These are phyloP conservation scores for Epicoccum nigrum DNA, from an alignment of 2,329 filamentous ascomycete species.

Conservation along the genomic window DNA sequence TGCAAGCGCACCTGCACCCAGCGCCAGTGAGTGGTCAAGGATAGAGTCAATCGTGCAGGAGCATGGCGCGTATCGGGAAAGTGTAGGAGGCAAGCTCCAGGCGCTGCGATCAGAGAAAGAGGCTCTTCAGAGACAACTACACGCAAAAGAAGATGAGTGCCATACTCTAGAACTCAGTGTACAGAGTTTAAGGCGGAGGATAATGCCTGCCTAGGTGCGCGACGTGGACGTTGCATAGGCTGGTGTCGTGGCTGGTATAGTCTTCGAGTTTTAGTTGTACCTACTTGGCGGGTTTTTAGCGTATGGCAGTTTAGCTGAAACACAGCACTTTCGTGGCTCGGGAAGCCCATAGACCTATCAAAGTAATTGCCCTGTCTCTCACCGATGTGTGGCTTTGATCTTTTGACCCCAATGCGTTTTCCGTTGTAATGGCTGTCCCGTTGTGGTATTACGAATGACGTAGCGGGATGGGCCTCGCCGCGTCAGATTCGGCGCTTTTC, in stretches of 20 bases:
- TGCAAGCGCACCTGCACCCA: conserved; percentile 6
- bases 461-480: conserved; percentile 9
- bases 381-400: not conserved
- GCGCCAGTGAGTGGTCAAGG: conserved; percentile 38
- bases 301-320: conserved; percentile 7
- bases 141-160: conserved; percentile 49
- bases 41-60: conserved; percentile 50
- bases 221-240: not conserved
- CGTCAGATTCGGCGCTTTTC: conserved; percentile 8
- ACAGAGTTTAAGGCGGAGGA: conserved; percentile 39
- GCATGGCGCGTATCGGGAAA: conserved; percentile 48
- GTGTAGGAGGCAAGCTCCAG: conserved; percentile 46
- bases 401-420: not conserved
- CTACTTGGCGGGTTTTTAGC: conserved; percentile 2
- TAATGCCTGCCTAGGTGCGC: conserved; percentile 12
- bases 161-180: conserved; percentile 47
- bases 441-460: conserved; percentile 10
- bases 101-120: conserved; percentile 51
- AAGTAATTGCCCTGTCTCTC: not conserved
- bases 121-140: conserved; percentile 46
- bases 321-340: not conserved
- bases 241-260: conserved; percentile 11
- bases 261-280: not conserved
- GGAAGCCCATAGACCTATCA: conserved; percentile 7
- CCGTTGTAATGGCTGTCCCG: conserved; percentile 4